These are phyloP conservation scores for Hypoxylon crocopeplum DNA, from an alignment of 495 filamentous ascomycete genomes.

Conservation along the genomic window DNA sequence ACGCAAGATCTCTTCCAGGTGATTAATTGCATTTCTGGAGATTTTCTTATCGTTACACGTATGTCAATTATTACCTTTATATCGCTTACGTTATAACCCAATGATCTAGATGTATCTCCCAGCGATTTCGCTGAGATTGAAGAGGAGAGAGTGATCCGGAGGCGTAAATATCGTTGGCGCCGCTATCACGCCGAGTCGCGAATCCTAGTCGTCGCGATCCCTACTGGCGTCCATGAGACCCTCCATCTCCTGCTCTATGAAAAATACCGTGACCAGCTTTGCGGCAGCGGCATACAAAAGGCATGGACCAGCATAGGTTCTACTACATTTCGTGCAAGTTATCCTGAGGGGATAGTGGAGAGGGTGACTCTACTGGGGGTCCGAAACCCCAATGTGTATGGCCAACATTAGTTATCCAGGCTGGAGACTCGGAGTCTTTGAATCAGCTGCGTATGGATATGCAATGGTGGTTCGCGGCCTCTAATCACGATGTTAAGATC, in stretches of 20 bases:
- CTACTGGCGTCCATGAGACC: not conserved
- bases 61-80: conserved; percentile 3
- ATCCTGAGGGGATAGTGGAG: not conserved
- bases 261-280: not conserved
- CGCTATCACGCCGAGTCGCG: not conserved
- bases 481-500: conserved; percentile 41
- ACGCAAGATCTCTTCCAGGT: conserved; percentile 1
- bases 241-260: not conserved
- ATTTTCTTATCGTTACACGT: conserved; percentile 7
- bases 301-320: not conserved
- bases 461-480: conserved; percentile 46
- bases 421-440: too few species aligned
- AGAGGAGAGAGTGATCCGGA: not conserved
- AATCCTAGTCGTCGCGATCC: conserved; percentile 1
- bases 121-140: not conserved
- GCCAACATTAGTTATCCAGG: too few species aligned
- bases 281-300: not conserved
- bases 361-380: conserved; percentile 1
- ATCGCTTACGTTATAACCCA: not conserved
- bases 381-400: too few species aligned
- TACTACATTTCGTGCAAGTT: not conserved
- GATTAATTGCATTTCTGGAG: conserved; percentile 6
- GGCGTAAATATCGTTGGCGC: not conserved
- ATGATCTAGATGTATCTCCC: not conserved
- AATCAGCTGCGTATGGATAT: too few species aligned